Evolutionary conservation across 441 rosid species (phyloP).

Genomic region (Erodium trifolium): DNA sequence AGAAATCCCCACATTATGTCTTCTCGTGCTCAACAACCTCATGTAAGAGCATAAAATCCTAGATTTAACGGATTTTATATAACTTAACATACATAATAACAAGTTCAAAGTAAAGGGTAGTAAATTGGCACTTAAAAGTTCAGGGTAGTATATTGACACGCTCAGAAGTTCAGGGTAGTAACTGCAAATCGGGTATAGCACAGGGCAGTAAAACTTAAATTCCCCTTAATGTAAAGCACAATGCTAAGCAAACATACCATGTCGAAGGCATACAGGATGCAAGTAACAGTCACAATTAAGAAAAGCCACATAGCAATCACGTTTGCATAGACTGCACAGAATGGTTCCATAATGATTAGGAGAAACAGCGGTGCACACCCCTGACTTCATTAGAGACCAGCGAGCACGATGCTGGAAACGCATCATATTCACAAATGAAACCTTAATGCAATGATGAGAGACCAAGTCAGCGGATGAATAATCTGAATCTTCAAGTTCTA

Average conservation of each 20-base stretch:
- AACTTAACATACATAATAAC: too few relatives aligned
- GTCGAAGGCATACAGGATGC: constrained; percentile 86
- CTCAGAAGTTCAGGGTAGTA: too few relatives aligned
- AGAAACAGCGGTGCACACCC: constrained; percentile 43
- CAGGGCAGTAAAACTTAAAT: too few relatives aligned
- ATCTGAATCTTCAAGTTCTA: constrained; percentile 52
- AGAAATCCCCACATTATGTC: too few relatives aligned
- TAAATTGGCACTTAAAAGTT: too few relatives aligned
- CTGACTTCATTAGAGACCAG: constrained; percentile 67
- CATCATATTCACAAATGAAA: constrained; percentile 73
- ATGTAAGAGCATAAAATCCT: too few relatives aligned
- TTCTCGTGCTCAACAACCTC: too few relatives aligned
- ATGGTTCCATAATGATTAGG: constrained; percentile 52
- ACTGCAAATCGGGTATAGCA: too few relatives aligned
- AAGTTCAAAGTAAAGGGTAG: too few relatives aligned
- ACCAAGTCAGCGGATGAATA: constrained; percentile 47
- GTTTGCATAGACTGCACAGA: constrained; percentile 83
- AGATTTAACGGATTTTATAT: too few relatives aligned
- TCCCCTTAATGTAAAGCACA: constrained; percentile 9
- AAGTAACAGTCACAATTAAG: constrained; percentile 60
- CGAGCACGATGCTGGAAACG: constrained; percentile 79
- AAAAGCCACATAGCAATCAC: constrained; percentile 88
- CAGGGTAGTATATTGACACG: too few relatives aligned
- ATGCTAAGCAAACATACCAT: constrained; percentile 47
- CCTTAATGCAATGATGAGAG: constrained; percentile 50